A percentile compares a stretch with the other conserved stretches of the same genome.
These are phyloP conservation scores for Streptanthus diversifolius DNA, from an alignment of 345 rosid genomes.

Conservation along the genomic window DNA sequence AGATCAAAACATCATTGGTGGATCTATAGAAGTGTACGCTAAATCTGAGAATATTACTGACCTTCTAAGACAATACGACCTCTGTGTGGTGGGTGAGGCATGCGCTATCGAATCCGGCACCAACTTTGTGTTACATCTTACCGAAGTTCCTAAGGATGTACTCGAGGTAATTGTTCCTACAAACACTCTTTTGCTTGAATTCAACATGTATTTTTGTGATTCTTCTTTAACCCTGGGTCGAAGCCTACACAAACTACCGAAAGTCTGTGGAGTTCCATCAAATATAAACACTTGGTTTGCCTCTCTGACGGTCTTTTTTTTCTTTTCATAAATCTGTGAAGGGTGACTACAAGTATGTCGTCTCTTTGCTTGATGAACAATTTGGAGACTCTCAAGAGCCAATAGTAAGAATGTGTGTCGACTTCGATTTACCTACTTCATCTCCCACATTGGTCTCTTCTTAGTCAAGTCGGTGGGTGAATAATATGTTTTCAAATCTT, in stretches of 20 bases:
- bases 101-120: not conserved
- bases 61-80: not conserved
- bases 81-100: not conserved
- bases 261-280: no score
- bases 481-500: not conserved
- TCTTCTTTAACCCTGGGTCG: not conserved
- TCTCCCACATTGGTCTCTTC: not conserved
- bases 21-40: not conserved
- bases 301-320: not conserved
- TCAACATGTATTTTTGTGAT: not conserved
- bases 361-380: not conserved
- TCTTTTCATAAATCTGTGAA: not conserved
- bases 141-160: not conserved
- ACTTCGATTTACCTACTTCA: not conserved
- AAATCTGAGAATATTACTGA: slow-evolving; percentile 2
- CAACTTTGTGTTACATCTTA: not conserved
- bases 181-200: not conserved
- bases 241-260: no score
- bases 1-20: not conserved
- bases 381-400: not conserved
- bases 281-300: not conserved
- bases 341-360: not conserved
- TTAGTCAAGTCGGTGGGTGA: not conserved
- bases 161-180: not conserved
- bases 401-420: not conserved